Conservation (phyloP, 768 basidiomycete genomes). For the Paxillus ammoniavirescens region DNA sequence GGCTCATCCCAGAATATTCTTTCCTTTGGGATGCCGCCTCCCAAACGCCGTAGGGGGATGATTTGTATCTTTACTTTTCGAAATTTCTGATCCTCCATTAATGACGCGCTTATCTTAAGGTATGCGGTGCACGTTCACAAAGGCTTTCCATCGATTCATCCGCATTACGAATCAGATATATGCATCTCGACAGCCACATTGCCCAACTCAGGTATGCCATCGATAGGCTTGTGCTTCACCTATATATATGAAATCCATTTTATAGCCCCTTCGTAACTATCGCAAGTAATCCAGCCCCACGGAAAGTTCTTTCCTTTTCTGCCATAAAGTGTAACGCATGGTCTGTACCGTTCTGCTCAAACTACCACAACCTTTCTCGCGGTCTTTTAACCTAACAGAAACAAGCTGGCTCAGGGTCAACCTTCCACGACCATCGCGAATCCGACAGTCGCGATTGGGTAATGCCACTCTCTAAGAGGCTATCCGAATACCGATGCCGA, state of each 20-base stretch:
- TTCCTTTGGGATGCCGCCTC: neutral
- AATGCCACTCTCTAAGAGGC: neutral
- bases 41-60: neutral
- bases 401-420: neutral
- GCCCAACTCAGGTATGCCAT: slow-evolving; percentile 6
- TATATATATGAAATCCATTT: neutral
- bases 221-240: no score
- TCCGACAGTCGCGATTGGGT: slow-evolving; percentile 1
- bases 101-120: no score
- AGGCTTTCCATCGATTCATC: neutral
- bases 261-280: neutral
- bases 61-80: no score
- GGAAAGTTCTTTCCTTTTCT: slow-evolving; percentile 8
- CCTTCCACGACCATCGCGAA: slow-evolving; percentile 5
- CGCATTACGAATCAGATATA: neutral
- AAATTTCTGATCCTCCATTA: neutral
- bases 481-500: neutral
- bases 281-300: neutral
- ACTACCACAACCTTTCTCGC: neutral
- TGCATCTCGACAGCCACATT: neutral
- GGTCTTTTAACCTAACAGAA: neutral
- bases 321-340: neutral
- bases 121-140: neutral
- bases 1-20: neutral
- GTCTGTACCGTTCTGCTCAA: neutral